These are phyloP conservation scores for Calonectria pauciramosa DNA, from an alignment of 2,329 filamentous ascomycete genomes.

Conservation along the genomic window DNA sequence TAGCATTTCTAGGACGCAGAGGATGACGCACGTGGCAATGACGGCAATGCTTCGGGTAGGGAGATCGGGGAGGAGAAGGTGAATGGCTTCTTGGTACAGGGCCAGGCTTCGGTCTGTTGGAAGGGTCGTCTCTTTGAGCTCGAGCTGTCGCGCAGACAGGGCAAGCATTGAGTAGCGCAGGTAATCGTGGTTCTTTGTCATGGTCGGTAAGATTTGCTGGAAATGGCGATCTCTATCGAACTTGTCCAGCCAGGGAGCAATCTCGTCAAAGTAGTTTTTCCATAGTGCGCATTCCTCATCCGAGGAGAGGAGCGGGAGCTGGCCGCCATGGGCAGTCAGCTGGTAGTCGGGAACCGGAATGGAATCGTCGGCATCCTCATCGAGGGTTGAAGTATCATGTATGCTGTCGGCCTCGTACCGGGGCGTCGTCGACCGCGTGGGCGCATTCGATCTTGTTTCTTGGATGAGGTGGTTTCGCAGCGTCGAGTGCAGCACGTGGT, in stretches of 20 bases:
- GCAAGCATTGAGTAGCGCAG: slow-evolving; percentile 64
- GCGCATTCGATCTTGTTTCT: slow-evolving; percentile 56
- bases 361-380: slow-evolving; percentile 26
- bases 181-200: slow-evolving; percentile 59
- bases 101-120: slow-evolving; percentile 58
- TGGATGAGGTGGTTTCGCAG: slow-evolving; percentile 60
- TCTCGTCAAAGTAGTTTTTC: slow-evolving; percentile 58
- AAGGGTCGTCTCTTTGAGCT: slow-evolving; percentile 55
- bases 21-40: slow-evolving; percentile 65
- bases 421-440: slow-evolving; percentile 48
- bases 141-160: slow-evolving; percentile 64
- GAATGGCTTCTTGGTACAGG: slow-evolving; percentile 66
- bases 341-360: slow-evolving; percentile 37
- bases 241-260: slow-evolving; percentile 64
- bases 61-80: slow-evolving; percentile 61
- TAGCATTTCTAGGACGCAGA: slow-evolving; percentile 69
- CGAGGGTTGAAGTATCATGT: slow-evolving; percentile 4
- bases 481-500: slow-evolving; percentile 61
- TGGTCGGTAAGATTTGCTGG: slow-evolving; percentile 60
- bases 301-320: slow-evolving; percentile 39
- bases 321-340: slow-evolving; percentile 3
- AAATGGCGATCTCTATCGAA: slow-evolving; percentile 65
- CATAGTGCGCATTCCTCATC: slow-evolving; percentile 53
- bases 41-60: slow-evolving; percentile 62
- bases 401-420: slow-evolving; percentile 31